Evolutionary conservation across 2,329 filamentous ascomycete species (phyloP), one percentile per base, ranked within the genome.

Genomic region (Phialophora tarda): DNA sequence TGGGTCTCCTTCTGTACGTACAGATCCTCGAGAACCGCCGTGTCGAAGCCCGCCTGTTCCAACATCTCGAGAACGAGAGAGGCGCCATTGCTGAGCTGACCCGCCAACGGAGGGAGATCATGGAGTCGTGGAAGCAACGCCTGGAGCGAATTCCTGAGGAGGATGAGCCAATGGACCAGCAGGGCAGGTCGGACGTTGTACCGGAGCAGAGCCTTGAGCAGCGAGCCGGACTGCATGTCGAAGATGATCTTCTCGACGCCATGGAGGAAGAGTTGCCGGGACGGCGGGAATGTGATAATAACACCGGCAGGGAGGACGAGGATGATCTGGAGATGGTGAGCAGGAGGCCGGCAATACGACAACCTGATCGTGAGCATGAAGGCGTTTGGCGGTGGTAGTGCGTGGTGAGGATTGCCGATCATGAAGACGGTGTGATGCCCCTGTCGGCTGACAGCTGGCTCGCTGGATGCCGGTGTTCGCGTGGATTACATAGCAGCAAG

Each of bases 11-110:
- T 11, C 44, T 68, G 6, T 64, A 62, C 56, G 47, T 59, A 24
- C 47, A 23, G 24, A 38, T 62, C 17, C 63, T 57, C 21, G 66
- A 63, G n/a, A 60, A 58, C 24, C 53, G 60, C 30, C 56, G 60
- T n/a, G 54, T 63, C 55, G 34, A 26, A 17, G 61, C 59, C n/a
- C 48, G 48, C n/a, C 38, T 38, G 24, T 21, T 32, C 14, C 34
- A 50, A 23, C 47, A 44, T 12, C 30, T 53, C 8, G 30, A 61
- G 34, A 32, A 23, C 5, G 48, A 61, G n/a, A 53, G 59, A 53
- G 47, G 24, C 10, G 28, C 34, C 10, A 17, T 23, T 34, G 8
- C n/a, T 2, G 59, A 61, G 34, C 26, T 51, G 32, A 38, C 38
- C 6, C 23, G 23, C 41, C 12, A 59, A 23, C 23, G 24, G n/a